Conservation (phyloP, 2,329 filamentous ascomycete genomes). For the Apiospora malaysiana region DNA sequence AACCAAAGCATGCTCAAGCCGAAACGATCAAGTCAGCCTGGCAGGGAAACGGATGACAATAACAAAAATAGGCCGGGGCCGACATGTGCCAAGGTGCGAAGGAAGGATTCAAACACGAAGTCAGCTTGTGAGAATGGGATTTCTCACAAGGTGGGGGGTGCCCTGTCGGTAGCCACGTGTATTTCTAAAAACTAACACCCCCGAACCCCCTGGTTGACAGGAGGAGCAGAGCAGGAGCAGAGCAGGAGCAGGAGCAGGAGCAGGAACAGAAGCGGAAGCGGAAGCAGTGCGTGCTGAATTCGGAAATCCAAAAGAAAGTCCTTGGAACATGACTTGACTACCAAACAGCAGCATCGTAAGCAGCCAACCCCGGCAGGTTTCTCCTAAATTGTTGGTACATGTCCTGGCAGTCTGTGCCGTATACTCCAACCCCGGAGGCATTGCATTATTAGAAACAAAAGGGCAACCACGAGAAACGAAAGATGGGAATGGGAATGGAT, state of each 20-base stretch:
- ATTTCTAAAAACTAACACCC: neutral
- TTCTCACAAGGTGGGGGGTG: neutral
- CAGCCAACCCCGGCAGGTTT: neutral
- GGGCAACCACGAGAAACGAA: neutral
- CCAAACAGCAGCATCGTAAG: neutral
- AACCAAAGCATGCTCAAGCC: neutral
- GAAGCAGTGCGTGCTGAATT: neutral
- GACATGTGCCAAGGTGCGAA: neutral
- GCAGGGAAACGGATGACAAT: neutral
- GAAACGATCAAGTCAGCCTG: neutral
- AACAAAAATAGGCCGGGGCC: conserved; percentile 1
- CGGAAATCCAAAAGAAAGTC: neutral
- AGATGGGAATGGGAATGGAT: conserved; percentile 2
- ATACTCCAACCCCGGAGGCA: neutral
- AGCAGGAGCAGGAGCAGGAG: too few relatives aligned
- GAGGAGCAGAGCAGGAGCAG: neutral
- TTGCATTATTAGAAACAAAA: neutral
- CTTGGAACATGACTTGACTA: neutral
- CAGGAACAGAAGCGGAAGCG: neutral
- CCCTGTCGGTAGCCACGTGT: conserved; percentile 12
- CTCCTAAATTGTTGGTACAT: neutral
- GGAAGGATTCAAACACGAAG: conserved; percentile 2
- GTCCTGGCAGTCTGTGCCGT: neutral
- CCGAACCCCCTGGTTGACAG: neutral
- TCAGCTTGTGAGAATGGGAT: neutral